Base-by-base conservation (phyloP, 306 rosid genomes). In the Cicer pinnatifidum region DNA sequence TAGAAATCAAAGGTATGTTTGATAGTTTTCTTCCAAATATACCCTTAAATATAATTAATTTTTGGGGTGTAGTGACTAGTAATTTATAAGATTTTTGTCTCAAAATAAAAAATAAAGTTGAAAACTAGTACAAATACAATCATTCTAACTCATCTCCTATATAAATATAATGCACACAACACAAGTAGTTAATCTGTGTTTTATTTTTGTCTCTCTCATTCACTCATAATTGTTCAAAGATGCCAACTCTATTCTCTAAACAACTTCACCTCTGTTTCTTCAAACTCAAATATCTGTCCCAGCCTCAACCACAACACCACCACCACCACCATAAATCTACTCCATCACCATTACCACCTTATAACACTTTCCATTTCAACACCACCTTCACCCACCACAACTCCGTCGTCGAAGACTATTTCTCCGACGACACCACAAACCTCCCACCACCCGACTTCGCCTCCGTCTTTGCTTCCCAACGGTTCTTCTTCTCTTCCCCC, bases 401-500 rank as follows among this genome's bases (percentile, higher is more conserved):
- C 35, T 76, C 76, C 33, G 73, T 78, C 83, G 80, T 58, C 76
- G 67, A 78, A 71, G 76, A 84, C 37, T 73, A 85, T 33, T 76
- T 77, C 57, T 75, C 78, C 53, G 83, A 73, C 66, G 84, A 73
- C 66, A 81, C 86, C 46, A 56, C 71, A 2, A 78, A 79, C 45
- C 73, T 80, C 2, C 74, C 83, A 3, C 84, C 83, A 3, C 92
- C 91, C 0, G 96, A 94, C 80, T 85, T 94, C 7, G 84, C 96
- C 35, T 69, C 97, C 75, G 43, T 85, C 72, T 87, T 80, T 20
- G 84, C 97, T 38, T 94, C 96, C 40, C 85, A 82, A 19, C 89
- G 98, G 11, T 88, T 94, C 88, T 94, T 94, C 89, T 84, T 89
- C 90, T 94, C 98, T 74, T 87, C 96, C 41, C 98, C 98, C 0